phyloP scores from a whole-genome alignment of 164 flowering plant genomes.

The Hamamelis virginiana region DNA sequence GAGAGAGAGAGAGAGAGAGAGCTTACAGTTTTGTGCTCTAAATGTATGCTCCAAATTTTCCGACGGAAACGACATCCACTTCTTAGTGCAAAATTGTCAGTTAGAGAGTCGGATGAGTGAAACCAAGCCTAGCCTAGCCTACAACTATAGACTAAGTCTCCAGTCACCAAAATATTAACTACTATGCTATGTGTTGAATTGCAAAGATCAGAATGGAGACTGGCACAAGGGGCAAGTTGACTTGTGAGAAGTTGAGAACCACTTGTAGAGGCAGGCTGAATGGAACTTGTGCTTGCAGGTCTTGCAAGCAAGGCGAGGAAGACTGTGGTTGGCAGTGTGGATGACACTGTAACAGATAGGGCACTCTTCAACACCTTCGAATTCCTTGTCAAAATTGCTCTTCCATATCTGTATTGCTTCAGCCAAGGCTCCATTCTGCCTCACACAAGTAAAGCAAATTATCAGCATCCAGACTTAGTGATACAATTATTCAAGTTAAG shows the following conservation, averaged over 20 bases:
- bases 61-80: neutral
- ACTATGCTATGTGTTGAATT: neutral
- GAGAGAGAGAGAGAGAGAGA: neutral
- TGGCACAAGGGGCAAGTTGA: conserved; percentile 95
- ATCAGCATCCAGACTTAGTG: neutral
- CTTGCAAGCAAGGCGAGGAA: conserved; percentile 93
- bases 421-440: conserved; percentile 92
- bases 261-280: conserved; percentile 89
- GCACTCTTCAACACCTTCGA: conserved; percentile 96
- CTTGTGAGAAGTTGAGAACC: conserved; percentile 97
- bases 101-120: neutral
- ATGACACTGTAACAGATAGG: conserved; percentile 98
- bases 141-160: neutral
- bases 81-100: neutral
- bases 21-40: conserved; percentile 1
- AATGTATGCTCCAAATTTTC: neutral
- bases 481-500: neutral
- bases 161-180: neutral
- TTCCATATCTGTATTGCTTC: conserved; percentile 92
- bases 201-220: conserved; percentile 67
- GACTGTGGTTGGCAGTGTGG: conserved; percentile 76
- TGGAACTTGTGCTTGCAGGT: conserved; percentile 99
- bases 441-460: conserved; percentile 11
- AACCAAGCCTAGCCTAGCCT: neutral
- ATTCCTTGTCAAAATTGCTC: conserved; percentile 87